Evolutionary conservation across 1,284 basidiomycete species (phyloP), one percentile per base, ranked within the genome.

Genomic region (Sphagnurus paluster): DNA sequence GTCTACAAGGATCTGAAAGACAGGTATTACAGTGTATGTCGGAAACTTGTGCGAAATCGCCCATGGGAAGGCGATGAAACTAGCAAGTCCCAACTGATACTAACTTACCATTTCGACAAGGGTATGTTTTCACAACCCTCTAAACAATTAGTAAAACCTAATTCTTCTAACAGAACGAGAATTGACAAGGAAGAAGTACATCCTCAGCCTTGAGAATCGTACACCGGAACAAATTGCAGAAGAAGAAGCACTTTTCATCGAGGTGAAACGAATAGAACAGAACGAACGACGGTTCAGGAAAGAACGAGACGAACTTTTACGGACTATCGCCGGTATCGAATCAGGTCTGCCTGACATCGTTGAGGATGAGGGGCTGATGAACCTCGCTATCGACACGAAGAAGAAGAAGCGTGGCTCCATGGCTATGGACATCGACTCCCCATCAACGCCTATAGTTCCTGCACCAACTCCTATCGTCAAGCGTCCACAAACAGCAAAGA

Each of bases 191-290:
- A 98, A 96, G 67, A 84, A 85, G 51, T 97, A 98, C 57, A 79
- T 98, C 8, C 72, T 80, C 2, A 88, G 87, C 50, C 79, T 99
- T 10, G 91, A 96, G 66, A 83, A 81, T 47, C 84, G 96, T 8
- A 93, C 93, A 0, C 80, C 86, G 1, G 84, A 90, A 43, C 93
- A 98, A 67, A 85, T 98, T 33, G 86, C 87, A 7, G 96, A 99
- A 63, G 97, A 99, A 72, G 95, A 98, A 59, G 91, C 93, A 3
- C 76, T 99, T 0, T 99, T 93, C 68, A 74, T 98, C 54, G 95
- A 99, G 65, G 80, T 97, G 41, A 93, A 96, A 60, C 83, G 93
- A 9, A 78, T 99, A 41, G 95, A 98, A 64, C 96, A 98, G 68
- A 93, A 82, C 56, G 93, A 98, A 64, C 79, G 87, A 36, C 80